These are phyloP conservation scores for Eucalyptus virginea DNA, from an alignment of 345 rosid genomes.

Conservation along the genomic window DNA sequence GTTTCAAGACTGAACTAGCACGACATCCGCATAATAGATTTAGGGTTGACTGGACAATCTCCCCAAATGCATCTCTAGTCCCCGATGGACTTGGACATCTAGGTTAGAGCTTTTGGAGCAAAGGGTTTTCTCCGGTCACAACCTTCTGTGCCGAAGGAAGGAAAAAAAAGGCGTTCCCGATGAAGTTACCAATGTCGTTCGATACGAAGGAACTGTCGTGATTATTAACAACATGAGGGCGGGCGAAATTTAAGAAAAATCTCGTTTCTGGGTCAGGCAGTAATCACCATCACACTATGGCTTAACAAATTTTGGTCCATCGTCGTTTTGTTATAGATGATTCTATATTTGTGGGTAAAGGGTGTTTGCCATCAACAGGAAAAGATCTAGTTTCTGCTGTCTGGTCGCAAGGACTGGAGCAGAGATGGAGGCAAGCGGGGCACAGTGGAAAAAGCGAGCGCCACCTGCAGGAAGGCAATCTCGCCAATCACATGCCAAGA, in stretches of 20 bases:
- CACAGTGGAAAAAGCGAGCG: not conserved
- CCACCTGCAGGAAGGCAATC: not conserved
- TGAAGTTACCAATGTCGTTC: too few relatives aligned
- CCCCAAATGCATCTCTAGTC: not conserved
- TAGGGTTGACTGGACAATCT: too few relatives aligned
- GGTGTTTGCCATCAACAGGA: not conserved
- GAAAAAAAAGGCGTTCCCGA: too few relatives aligned
- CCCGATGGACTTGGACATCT: too few relatives aligned
- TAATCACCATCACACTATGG: not conserved
- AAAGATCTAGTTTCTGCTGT: not conserved
- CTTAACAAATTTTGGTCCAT: not conserved
- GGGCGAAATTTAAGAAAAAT: not conserved
- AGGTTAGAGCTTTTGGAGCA: not conserved
- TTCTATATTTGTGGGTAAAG: not conserved
- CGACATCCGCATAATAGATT: too few relatives aligned
- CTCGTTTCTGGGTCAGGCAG: not conserved
- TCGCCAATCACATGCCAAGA: not conserved
- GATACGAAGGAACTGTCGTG: not conserved
- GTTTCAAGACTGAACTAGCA: accelerated
- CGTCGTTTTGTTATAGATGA: not conserved
- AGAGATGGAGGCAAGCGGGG: not conserved
- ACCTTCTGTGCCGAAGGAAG: not conserved
- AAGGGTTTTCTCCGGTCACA: not conserved
- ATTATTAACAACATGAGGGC: not conserved
- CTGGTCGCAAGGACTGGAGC: not conserved